Evolutionary conservation across 176 grass and related monocot species (phyloP), one percentile per base, ranked within the genome.

Genomic region (Miscanthus lutarioriparius): DNA sequence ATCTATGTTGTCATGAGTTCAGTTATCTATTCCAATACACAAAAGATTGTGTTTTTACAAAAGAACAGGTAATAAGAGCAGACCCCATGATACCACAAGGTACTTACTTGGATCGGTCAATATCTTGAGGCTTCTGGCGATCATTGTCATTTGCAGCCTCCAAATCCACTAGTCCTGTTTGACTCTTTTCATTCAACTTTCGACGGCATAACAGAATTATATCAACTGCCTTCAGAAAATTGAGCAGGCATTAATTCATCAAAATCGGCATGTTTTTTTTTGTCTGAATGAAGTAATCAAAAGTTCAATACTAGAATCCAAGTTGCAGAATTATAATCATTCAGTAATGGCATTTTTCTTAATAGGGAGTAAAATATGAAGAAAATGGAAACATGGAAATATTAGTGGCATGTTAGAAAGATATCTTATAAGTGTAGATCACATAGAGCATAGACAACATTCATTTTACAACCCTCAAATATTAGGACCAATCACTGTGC

Each of bases 91-190:
- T 74, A 72, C 51, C 59, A 35, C 62, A 74, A 70, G 10, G 20
- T 22, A 88, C 89, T 89, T 86, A 97, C 95, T 84, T 95, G 89
- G 72, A 98, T 88, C 35, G 82, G 79, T 98, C 89, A 79, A 95
- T 72, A 86, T 98, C 85, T 78, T 87, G 80, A 49, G 62, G 77
- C 53, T 90, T 83, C 77, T 88, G 68, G 39, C 53, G 54, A 75
- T 74, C 76, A 33, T 87, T 83, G 49, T 72, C 82, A 75, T 93
- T 91, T 84, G 65, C 37, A 89, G 68, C 74, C 53, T 28, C 72
- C 28, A 35, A 78, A 79, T 85, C 70, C 35, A 59, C 79, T 76
- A 16, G 15, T 67, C 22, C 35, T 87, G 43, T 84, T 74, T 84
- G 49, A 88, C 82, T 61, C 66, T 91, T 79, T 82, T 93, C 89